Evolutionary conservation across 1,284 basidiomycete species (phyloP).

Genomic region (Marasmius sp.): DNA sequence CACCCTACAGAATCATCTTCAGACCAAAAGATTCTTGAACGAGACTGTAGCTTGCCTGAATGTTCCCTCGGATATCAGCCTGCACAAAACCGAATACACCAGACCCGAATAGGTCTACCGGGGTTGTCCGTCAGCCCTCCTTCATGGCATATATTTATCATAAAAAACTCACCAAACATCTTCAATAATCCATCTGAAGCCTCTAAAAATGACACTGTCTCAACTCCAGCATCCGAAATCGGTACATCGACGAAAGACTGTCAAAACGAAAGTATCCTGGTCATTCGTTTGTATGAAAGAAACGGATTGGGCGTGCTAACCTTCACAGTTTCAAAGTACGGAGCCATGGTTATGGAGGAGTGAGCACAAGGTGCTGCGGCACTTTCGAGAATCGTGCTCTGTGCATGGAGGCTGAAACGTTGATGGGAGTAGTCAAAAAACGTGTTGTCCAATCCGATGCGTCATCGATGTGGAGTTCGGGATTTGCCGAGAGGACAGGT

Average conservation of each 20-base stretch:
- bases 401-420: not conserved
- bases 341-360: conserved; percentile 32
- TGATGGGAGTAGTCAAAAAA: no score
- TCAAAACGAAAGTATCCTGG: not conserved
- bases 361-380: not conserved
- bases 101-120: conserved; percentile 81
- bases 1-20: conserved; percentile 18
- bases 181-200: conserved; percentile 89
- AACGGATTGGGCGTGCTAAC: conserved; percentile 30
- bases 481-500: no score
- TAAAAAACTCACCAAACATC: conserved; percentile 73
- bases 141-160: conserved; percentile 18
- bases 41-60: conserved; percentile 53
- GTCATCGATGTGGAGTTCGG: no score
- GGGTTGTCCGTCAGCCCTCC: conserved; percentile 1
- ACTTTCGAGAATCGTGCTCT: not conserved
- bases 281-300: not conserved
- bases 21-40: not conserved
- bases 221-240: conserved; percentile 75
- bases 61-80: conserved; percentile 87
- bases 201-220: conserved; percentile 81
- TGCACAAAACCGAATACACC: conserved; percentile 90
- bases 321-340: conserved; percentile 84
- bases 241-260: conserved; percentile 91
- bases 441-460: no score